Evolutionary conservation across 176 grass and related monocot genomes (phyloP), one percentile per base, ranked within the genome.

Genomic region (Carex scoparia): DNA sequence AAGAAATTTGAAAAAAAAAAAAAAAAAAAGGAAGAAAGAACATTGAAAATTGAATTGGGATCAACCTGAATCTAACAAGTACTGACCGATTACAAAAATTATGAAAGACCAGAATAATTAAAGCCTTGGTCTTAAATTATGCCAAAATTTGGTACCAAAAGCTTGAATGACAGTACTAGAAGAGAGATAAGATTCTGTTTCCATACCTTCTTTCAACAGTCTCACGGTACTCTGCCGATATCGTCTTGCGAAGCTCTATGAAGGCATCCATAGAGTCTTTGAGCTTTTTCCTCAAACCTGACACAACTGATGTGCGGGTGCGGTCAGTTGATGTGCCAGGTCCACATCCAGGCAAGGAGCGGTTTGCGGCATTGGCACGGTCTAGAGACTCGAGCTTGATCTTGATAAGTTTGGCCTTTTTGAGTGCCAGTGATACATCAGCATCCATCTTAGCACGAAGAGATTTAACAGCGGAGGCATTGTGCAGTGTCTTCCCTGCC

Each of bases 361-460:
- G 89, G 85, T 98, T 98, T 6, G 95, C 93, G 6, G 93, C 93
- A 91, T 98, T 98, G 83, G 95, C 93, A 73, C 93, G 93, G 87
- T 98, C 95, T 5, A 98, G 85, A 2, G 95, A 93, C 89, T 98
- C 95, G 10, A 98, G 93, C 0, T 90, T 91, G 30, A 98, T 80
- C 87, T 98, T 95, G 10, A 98, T 89, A 2, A 95, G 79, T 83
- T 98, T 98, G 9, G 95, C 95, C 91, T 94, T 98, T 88, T 95
- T 95, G 61, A 98, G 92, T 54, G 95, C 91, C 0, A 83, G 49
- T 1, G 69, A 30, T 2, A 84, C 91, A 82, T 98, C 93, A 69
- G 85, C 79, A 83, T 98, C 95, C 95, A 95, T 98, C 4, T 89
- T 91, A 0, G 88, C 53, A 0, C 93, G 93, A 4, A 95, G 91